Evolutionary conservation across 1,284 basidiomycete genomes (phyloP).

Genomic region (Volvariella surrecta): DNA sequence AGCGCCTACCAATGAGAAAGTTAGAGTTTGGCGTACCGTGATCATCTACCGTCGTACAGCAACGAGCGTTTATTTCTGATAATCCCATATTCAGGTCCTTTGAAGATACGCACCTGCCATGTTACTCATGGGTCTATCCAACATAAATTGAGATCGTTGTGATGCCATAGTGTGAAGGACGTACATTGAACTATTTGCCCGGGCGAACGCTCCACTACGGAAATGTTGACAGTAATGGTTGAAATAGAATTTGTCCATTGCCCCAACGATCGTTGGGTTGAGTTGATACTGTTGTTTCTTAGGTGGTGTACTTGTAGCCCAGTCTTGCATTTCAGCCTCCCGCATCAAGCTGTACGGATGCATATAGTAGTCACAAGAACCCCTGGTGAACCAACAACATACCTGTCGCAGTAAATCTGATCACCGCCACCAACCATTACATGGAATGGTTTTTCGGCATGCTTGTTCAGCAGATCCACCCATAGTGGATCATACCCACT

Average conservation of each 20-base stretch:
- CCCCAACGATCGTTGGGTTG: conserved; percentile 65
- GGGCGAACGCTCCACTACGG: conserved; percentile 84
- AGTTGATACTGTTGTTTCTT: conserved; percentile 58
- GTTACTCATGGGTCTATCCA: conserved; percentile 50
- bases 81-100: background rate
- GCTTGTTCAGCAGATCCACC: conserved; percentile 82
- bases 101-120: conserved; percentile 42
- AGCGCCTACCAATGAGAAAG: background rate
- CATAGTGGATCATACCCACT: conserved; percentile 87
- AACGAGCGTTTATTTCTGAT: background rate
- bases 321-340: conserved; percentile 75
- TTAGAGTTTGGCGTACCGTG: conserved; percentile 43
- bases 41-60: conserved; percentile 43
- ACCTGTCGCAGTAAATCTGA: conserved; percentile 76
- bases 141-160: conserved; percentile 2
- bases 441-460: conserved; percentile 79
- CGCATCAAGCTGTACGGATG: conserved; percentile 41
- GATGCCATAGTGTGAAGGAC: conserved; percentile 15
- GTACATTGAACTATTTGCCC: conserved; percentile 90
- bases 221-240: conserved; percentile 88
- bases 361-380: conserved; percentile 1
- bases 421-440: conserved; percentile 80
- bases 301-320: conserved; percentile 67
- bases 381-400: conserved; percentile 15
- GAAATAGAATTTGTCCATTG: conserved; percentile 87